Base-by-base conservation (phyloP, 1,139 yeast species). In the Pichia kudriavzevii region DNA sequence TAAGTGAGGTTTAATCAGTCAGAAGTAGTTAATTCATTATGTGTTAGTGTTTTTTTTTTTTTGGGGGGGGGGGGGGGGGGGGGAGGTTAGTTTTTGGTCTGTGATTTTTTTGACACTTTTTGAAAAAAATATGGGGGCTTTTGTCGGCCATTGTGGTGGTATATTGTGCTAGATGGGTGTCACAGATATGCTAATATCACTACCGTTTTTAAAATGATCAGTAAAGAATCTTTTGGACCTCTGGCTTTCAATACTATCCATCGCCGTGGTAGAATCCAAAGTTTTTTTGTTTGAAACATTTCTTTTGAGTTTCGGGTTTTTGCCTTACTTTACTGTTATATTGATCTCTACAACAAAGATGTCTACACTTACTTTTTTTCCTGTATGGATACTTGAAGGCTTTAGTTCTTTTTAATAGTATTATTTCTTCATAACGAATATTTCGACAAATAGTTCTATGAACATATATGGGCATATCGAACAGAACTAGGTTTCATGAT, bases 351-450 rank as follows among this genome's bases (percentile, higher is more conserved):
- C 74, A 67, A 34, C 72, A 67, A 6, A 61, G 31, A 41, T 67
- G 72, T 7, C 69, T 55, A 38, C 72, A 67, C 40, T 32, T 50
- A 5, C 49, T 38, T 38, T 59, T 61, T 34, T 61, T 58, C 38
- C 62, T 66, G 40, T 72, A 67, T 1, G 48, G 26, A 43, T 68
- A 72, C 29, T 59, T 53, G 34, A 72, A 67, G 0, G 57, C 58
- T 10, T 32, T 33, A 1, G 14, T 11, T 8, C 28, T 28, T 4
- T 28, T 27, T 22, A 29, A 29, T 1, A 51, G 50, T 25, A 66
- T 49, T 1, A 72, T 72, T 29, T 63, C 67, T 26, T 61, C 58
- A 38, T 72, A 67, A 34, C 72, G 67, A 6, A 61, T 32, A 44
- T 67, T 72, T 8, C 71, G 58, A 40, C 72, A 67, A 33, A 28